Evolutionary conservation across 2,329 filamentous ascomycete species (phyloP).

Genomic region (Trichoderma sp.): DNA sequence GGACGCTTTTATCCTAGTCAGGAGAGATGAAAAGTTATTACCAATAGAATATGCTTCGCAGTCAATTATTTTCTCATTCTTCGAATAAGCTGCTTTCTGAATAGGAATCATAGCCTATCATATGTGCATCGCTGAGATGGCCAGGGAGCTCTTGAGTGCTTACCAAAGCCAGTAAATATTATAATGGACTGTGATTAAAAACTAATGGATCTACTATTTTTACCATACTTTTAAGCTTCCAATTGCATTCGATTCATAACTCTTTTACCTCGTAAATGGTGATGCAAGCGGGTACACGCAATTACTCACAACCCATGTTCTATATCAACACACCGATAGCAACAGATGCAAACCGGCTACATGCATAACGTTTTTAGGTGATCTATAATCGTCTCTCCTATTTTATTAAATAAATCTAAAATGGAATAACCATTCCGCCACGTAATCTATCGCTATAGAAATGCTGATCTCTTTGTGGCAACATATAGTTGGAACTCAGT

Average conservation of each 20-base stretch:
- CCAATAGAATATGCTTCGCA: not conserved
- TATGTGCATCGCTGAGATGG: not conserved
- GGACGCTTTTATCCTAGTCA: not conserved
- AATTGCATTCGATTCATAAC: not conserved
- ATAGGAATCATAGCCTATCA: not conserved
- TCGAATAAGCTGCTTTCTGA: not conserved
- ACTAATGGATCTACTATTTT: not conserved
- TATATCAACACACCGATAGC: not conserved
- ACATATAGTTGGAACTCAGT: slow-evolving; percentile 5
- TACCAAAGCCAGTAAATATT: not conserved
- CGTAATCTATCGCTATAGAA: not conserved
- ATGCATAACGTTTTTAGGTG: not conserved
- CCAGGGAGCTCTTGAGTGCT: not conserved
- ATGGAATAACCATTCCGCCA: slow-evolving; percentile 1
- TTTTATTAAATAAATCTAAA: not conserved
- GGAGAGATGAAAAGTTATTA: not conserved
- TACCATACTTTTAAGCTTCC: not conserved
- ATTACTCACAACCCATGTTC: not conserved
- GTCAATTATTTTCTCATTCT: not conserved
- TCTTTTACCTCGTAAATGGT: not conserved
- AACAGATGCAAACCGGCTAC: not conserved
- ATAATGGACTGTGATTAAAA: not conserved
- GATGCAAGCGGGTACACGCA: not conserved
- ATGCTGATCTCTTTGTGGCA: slow-evolving; percentile 1
- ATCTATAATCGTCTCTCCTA: not conserved